These are phyloP conservation scores for Carex arenaria DNA, from an alignment of 202 grass and related monocot species.

Conservation along the genomic window DNA sequence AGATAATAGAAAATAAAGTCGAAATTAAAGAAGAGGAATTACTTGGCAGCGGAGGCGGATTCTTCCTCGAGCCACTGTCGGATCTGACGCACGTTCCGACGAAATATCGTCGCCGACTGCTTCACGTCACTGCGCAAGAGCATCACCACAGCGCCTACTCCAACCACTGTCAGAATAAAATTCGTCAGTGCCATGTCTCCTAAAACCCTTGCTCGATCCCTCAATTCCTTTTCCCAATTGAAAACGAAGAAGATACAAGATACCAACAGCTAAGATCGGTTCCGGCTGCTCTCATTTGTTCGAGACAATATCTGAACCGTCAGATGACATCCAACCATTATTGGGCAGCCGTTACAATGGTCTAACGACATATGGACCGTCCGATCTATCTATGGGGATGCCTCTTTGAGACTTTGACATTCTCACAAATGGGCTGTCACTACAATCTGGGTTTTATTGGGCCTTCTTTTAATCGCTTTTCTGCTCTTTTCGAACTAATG, in stretches of 20 bases:
- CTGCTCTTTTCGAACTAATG: not conserved
- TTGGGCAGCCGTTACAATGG: not conserved
- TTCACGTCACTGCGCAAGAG: constrained; percentile 83
- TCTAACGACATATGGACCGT: not conserved
- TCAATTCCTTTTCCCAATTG: not conserved
- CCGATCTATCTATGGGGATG: not conserved
- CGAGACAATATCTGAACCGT: not conserved
- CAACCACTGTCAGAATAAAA: constrained; percentile 77
- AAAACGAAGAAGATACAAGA: not conserved
- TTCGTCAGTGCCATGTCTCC: constrained; percentile 78
- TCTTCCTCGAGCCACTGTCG: constrained; percentile 87
- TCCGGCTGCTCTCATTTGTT: not conserved
- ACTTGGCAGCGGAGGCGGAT: constrained; percentile 45
- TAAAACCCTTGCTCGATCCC: constrained; percentile 20
- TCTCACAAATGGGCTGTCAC: not conserved
- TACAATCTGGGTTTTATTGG: not conserved
- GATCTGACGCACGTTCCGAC: constrained; percentile 86
- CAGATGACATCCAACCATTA: not conserved
- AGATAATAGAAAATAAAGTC: not conserved
- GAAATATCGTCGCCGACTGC: constrained; percentile 65
- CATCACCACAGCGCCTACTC: constrained; percentile 51
- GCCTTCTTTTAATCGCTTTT: not conserved
- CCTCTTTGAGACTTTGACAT: not conserved
- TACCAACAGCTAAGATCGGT: not conserved
- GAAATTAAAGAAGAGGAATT: not conserved